These are phyloP conservation scores for Canariomyces notabilis DNA, from an alignment of 2,329 filamentous ascomycete genomes.

Conservation along the genomic window DNA sequence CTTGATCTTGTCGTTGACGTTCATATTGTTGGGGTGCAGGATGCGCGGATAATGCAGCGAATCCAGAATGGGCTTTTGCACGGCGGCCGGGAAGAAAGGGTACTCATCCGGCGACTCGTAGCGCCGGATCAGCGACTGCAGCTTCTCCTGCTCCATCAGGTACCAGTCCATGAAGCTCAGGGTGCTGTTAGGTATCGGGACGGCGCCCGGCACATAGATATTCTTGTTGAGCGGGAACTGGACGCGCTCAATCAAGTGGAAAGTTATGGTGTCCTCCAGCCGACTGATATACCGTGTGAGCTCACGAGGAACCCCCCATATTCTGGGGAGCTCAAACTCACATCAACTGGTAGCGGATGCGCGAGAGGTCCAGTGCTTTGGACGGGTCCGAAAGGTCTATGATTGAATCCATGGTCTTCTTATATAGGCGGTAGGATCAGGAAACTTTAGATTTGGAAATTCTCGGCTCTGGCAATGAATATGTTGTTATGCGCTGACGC, in stretches of 20 bases:
- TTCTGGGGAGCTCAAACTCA: slow-evolving; percentile 39
- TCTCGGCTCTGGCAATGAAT: background rate
- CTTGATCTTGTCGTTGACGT: slow-evolving; percentile 85
- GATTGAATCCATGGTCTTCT: slow-evolving; percentile 69
- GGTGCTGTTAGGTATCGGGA: slow-evolving; percentile 66
- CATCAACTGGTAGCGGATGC: slow-evolving; percentile 94
- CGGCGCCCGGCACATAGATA: slow-evolving; percentile 78
- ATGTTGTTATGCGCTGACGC: background rate
- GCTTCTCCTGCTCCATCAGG: slow-evolving; percentile 78
- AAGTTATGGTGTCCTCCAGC: slow-evolving; percentile 95
- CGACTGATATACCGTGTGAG: slow-evolving; percentile 54
- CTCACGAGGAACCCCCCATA: background rate
- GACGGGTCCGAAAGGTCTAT: slow-evolving; percentile 82
- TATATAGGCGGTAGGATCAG: background rate
- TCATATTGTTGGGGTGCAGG: slow-evolving; percentile 82
- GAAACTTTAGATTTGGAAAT: background rate
- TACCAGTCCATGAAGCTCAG: slow-evolving; percentile 94
- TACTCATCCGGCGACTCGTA: slow-evolving; percentile 97
- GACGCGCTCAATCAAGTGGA: slow-evolving; percentile 94
- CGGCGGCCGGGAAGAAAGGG: slow-evolving; percentile 83
- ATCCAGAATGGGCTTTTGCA: slow-evolving; percentile 78
- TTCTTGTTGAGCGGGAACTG: slow-evolving; percentile 90
- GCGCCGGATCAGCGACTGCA: slow-evolving; percentile 89
- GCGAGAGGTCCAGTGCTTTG: slow-evolving; percentile 80
- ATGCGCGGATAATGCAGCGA: slow-evolving; percentile 84